These are phyloP conservation scores for Mycogone perniciosa DNA, from an alignment of 2,329 filamentous ascomycete species.

Conservation along the genomic window DNA sequence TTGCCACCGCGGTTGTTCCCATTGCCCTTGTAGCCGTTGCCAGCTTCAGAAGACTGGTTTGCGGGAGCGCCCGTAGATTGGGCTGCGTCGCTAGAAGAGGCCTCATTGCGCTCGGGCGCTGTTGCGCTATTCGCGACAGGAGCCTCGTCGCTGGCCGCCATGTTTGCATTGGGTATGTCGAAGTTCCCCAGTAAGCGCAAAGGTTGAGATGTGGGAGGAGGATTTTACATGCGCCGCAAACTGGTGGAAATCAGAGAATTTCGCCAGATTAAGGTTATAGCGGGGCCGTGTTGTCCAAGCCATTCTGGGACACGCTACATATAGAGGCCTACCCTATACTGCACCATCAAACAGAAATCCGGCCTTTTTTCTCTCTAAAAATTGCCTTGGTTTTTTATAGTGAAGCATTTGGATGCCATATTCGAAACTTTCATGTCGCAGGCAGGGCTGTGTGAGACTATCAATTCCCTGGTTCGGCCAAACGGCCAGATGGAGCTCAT, in stretches of 20 bases:
- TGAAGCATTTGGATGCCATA: no score
- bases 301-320: not conserved
- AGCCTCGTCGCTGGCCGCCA: slow-evolving; percentile 27
- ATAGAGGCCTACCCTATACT: not conserved
- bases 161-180: slow-evolving; percentile 23
- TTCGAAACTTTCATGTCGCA: no score
- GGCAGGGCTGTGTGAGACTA: no score
- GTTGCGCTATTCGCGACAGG: slow-evolving; percentile 21
- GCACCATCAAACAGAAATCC: no score
- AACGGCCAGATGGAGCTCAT: no score
- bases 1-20: slow-evolving; percentile 8
- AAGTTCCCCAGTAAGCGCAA: slow-evolving; percentile 1
- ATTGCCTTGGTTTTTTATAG: not conserved
- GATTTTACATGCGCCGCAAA: slow-evolving; percentile 2
- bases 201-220: not conserved
- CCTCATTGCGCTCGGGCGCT: slow-evolving; percentile 12
- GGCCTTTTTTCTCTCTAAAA: no score
- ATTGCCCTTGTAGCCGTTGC: slow-evolving; percentile 3
- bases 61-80: not conserved
- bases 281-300: not conserved
- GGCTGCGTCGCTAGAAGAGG: slow-evolving; percentile 12
- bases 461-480: no score
- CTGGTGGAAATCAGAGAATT: slow-evolving; percentile 10
- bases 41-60: not conserved
- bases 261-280: slow-evolving; percentile 3